Conservation (phyloP, 2,329 filamentous ascomycete species). For the Exophiala alcalophila region DNA sequence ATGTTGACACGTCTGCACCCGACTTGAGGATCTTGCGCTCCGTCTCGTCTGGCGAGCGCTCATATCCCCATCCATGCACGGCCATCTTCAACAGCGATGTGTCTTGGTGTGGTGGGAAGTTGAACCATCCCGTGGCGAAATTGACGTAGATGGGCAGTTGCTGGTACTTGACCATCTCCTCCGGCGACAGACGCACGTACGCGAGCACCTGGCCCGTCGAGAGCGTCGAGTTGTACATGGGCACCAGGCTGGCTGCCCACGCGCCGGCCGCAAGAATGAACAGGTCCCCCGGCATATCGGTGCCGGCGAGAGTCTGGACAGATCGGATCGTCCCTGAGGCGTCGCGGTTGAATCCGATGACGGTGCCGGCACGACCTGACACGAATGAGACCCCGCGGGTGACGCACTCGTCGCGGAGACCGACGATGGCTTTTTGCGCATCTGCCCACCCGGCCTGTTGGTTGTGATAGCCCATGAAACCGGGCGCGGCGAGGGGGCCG, state of each 20-base stretch:
- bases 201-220: slow-evolving; percentile 79
- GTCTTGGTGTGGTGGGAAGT: slow-evolving; percentile 34
- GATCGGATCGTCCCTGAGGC: slow-evolving; percentile 16
- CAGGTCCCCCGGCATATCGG: slow-evolving; percentile 12
- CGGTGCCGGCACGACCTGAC: slow-evolving; percentile 14
- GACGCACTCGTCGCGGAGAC: slow-evolving; percentile 20
- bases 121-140: slow-evolving; percentile 33
- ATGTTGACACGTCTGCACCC: not conserved
- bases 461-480: slow-evolving; percentile 27
- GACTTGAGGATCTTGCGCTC: slow-evolving; percentile 3
- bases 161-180: slow-evolving; percentile 59
- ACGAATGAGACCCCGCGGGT: slow-evolving; percentile 27
- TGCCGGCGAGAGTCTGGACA: slow-evolving; percentile 6
- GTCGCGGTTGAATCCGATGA: slow-evolving; percentile 17
- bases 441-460: slow-evolving; percentile 31
- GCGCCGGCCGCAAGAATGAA: slow-evolving; percentile 75
- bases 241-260: slow-evolving; percentile 75
- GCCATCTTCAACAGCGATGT: slow-evolving; percentile 59
- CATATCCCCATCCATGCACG: slow-evolving; percentile 66
- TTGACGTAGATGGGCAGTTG: slow-evolving; percentile 29
- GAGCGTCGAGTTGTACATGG: slow-evolving; percentile 69
- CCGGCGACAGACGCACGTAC: slow-evolving; percentile 69
- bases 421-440: slow-evolving; percentile 24
- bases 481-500: slow-evolving; percentile 23
- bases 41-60: not conserved